Conservation (phyloP, 2,329 filamentous ascomycete species). For the Fusarium penzigii region DNA sequence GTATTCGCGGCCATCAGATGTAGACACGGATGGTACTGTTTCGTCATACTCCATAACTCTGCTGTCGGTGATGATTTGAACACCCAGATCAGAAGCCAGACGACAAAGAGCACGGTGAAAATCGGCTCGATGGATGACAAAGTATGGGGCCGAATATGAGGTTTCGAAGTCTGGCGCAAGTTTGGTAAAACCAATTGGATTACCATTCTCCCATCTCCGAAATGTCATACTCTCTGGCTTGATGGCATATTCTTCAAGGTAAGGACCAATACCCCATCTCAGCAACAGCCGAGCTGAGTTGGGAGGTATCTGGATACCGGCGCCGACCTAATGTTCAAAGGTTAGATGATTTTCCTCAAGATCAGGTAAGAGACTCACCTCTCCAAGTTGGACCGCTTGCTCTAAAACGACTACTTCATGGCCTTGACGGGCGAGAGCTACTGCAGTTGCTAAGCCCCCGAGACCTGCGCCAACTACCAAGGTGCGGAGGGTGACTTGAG, state of each 20-base stretch:
- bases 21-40: slow-evolving; percentile 18
- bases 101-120: slow-evolving; percentile 35
- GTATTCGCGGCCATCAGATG: slow-evolving; percentile 24
- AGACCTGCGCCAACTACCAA: slow-evolving; percentile 43
- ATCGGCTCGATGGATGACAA: slow-evolving; percentile 38
- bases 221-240: neutral
- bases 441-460: slow-evolving; percentile 42
- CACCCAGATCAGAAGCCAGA: slow-evolving; percentile 28
- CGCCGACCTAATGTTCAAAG: neutral
- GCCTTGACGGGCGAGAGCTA: slow-evolving; percentile 37
- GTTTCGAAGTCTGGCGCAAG: neutral
- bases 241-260: neutral
- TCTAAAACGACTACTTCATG: slow-evolving; percentile 43
- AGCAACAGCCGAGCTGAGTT: neutral
- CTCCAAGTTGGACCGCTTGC: slow-evolving; percentile 38
- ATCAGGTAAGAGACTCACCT: slow-evolving; percentile 30
- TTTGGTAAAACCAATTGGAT: neutral
- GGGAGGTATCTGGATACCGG: neutral
- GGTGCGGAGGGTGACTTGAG: neutral
- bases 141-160: slow-evolving; percentile 29
- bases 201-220: neutral
- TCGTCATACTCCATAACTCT: slow-evolving; percentile 27
- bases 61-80: slow-evolving; percentile 26
- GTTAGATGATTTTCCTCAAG: neutral
- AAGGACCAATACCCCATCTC: neutral